Conservation (phyloP, 2,329 filamentous ascomycete genomes). For the Pyrenophora teres region DNA sequence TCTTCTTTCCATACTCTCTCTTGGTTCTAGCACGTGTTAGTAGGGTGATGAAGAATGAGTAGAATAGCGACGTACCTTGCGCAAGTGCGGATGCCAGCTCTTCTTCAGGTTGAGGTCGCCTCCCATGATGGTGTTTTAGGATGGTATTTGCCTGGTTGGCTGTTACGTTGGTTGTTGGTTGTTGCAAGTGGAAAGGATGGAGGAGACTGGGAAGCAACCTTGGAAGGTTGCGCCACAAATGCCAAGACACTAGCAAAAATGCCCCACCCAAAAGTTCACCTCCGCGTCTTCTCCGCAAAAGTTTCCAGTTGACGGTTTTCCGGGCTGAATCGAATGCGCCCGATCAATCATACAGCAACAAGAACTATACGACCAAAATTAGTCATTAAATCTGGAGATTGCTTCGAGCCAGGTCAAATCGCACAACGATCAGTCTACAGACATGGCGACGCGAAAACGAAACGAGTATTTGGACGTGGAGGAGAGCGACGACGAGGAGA, state of each 20-base stretch:
- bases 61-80: slow-evolving; percentile 54
- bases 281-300: slow-evolving; percentile 35
- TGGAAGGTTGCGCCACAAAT: slow-evolving; percentile 12
- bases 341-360: neutral
- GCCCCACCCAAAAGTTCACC: slow-evolving; percentile 31
- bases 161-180: slow-evolving; percentile 47
- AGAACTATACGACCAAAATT: neutral
- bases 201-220: slow-evolving; percentile 7
- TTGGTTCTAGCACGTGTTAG: slow-evolving; percentile 65
- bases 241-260: slow-evolving; percentile 6
- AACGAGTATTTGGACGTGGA: slow-evolving; percentile 70
- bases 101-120: slow-evolving; percentile 93
- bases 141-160: no score
- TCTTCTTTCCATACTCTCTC: slow-evolving; percentile 89
- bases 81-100: slow-evolving; percentile 84
- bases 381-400: neutral
- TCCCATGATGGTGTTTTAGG: slow-evolving; percentile 64
- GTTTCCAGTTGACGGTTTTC: slow-evolving; percentile 19
- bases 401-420: neutral
- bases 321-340: neutral
- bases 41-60: no score
- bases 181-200: neutral
- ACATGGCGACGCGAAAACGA: slow-evolving; percentile 70
- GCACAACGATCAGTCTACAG: neutral
- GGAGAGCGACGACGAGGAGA: slow-evolving; percentile 51